These are phyloP conservation scores for Cyathus striatus DNA, from an alignment of 768 basidiomycete species.

Conservation along the genomic window DNA sequence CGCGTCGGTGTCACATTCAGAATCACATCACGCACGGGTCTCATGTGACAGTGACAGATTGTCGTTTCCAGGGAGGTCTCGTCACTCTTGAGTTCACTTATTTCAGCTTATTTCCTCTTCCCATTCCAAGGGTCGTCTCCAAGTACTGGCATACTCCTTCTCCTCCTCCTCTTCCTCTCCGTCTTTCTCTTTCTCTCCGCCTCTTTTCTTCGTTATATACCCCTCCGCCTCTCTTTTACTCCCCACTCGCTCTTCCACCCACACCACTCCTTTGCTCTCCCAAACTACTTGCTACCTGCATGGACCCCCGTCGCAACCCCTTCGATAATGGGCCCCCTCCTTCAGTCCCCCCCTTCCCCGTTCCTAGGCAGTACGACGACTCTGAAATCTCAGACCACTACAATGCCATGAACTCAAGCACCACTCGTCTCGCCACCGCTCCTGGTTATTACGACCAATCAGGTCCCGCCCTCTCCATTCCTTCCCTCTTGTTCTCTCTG, in stretches of 20 bases:
- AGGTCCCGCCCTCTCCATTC: slow-evolving; percentile 14
- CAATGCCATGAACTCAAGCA: slow-evolving; percentile 44
- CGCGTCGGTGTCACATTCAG: not conserved
- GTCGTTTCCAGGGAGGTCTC: not conserved
- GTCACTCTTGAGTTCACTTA: too few species aligned
- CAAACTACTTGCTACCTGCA: slow-evolving; percentile 7
- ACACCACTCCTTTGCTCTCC: not conserved
- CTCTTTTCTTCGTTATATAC: too few species aligned
- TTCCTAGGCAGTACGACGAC: slow-evolving; percentile 41
- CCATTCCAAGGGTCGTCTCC: slow-evolving; percentile 12
- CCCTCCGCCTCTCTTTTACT: not conserved
- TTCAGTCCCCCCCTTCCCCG: slow-evolving; percentile 17
- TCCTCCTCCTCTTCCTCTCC: slow-evolving; percentile 13
- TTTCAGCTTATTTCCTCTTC: not conserved
- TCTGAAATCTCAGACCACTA: slow-evolving; percentile 52
- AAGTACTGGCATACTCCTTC: slow-evolving; percentile 9
- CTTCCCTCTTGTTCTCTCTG: slow-evolving; percentile 3
- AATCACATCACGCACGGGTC: not conserved
- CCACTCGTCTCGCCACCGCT: slow-evolving; percentile 47
- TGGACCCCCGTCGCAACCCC: slow-evolving; percentile 10
- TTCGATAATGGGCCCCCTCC: slow-evolving; percentile 17
- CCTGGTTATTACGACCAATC: slow-evolving; percentile 34
- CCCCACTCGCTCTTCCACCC: not conserved
- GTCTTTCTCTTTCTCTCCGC: slow-evolving; percentile 6
- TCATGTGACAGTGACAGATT: not conserved